Evolutionary conservation across 2,329 filamentous ascomycete genomes (phyloP), one percentile per base, ranked within the genome.

Genomic region (Aschersonia sp.): DNA sequence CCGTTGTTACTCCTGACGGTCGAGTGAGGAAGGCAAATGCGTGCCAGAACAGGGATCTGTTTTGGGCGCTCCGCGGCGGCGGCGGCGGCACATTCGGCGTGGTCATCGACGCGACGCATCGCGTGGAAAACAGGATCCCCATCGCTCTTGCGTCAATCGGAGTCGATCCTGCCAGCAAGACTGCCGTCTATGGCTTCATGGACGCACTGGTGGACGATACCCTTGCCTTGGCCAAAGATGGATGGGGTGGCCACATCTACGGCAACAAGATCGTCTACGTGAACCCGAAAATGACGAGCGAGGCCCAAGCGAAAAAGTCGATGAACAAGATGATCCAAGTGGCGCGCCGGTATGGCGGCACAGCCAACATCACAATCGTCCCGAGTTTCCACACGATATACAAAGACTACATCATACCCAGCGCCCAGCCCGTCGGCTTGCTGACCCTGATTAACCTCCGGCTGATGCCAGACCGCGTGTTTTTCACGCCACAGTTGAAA

Each of bases 31-130:
- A 64, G 43, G 65, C 61, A n/a, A 65, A 64, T 47, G 54, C 62
- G 30, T 63, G 57, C n/a, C 55, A 61, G 29, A 63, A 75, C 50
- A 48, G 59, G 1, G 71, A 75, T 39, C 59, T 76, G 1, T 75
- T 70, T 60, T 73, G 71, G 64, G 71, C 71, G 1, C 58, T 75
- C 11, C 59, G 66, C 30, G 72, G 71, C 5, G 71, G 66, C 2
- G 68, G 70, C 14, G 60, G 61, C 4, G 67, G 61, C 43, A 69
- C 66, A 1, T 70, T 63, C 52, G 68, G 67, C 1, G 60, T 70
- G 4, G 67, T 68, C 31, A 55, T 60, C 5, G 71, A 75, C 52
- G 58, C 59, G n/a, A 60, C 59, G 6, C 48, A 50, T 35, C 35
- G 37, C 30, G 46, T 50, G n/a, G 46, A 50, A 43, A 42, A 42